Evolutionary conservation across 495 filamentous ascomycete species (phyloP).

Genomic region (Daldinia concentrica): DNA sequence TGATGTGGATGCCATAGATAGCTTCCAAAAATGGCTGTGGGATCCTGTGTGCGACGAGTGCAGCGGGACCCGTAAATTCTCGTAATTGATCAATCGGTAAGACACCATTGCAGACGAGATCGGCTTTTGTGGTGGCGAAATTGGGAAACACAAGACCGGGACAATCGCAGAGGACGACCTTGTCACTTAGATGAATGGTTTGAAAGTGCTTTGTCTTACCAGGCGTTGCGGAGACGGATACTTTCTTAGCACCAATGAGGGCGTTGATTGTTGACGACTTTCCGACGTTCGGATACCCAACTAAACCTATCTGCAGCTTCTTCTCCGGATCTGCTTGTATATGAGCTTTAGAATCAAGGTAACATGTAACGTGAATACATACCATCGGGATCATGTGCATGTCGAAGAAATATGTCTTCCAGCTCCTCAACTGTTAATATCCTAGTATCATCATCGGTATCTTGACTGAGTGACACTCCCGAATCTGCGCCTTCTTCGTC

Average conservation of each 20-base stretch:
- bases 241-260: conserved; percentile 96
- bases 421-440: conserved; percentile 94
- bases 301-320: conserved; percentile 90
- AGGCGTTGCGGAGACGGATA: conserved; percentile 95
- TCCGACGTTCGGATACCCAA: conserved; percentile 98
- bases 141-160: conserved; percentile 99
- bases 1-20: conserved; percentile 90
- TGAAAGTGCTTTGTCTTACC: conserved; percentile 99
- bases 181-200: conserved; percentile 90
- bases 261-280: conserved; percentile 99
- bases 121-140: conserved; percentile 95
- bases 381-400: conserved; percentile 69
- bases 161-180: conserved; percentile 95
- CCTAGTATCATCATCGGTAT: conserved; percentile 68
- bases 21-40: conserved; percentile 91
- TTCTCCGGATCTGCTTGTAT: conserved; percentile 53
- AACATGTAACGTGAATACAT: conserved; percentile 17
- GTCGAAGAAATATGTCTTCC: conserved; percentile 84
- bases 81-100: conserved; percentile 97
- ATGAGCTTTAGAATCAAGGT: conserved; percentile 17
- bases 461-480: conserved; percentile 45
- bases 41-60: conserved; percentile 87
- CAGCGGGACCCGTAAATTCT: conserved; percentile 89
- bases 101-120: conserved; percentile 94
- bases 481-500: conserved; percentile 54